Evolutionary conservation across 306 rosid species (phyloP), one percentile per base, ranked within the genome.

Genomic region (Glycine tomentella): DNA sequence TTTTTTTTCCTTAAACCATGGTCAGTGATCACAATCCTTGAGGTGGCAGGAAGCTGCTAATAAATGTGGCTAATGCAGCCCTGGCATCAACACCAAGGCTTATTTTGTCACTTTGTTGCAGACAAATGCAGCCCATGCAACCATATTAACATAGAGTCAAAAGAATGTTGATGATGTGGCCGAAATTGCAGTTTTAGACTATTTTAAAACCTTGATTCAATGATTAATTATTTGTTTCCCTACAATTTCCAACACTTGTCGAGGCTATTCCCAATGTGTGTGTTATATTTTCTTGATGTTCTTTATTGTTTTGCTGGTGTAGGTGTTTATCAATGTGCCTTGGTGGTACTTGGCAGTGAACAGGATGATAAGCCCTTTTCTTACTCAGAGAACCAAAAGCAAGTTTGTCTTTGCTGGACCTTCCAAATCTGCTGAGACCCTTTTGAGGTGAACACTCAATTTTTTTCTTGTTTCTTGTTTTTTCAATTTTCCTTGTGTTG

Each of bases 261-360:
- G 2, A 4, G 69, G 69, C 25, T 14, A 14, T 36, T 38, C n/a
- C 3, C 5, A 33, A 44, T 75, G 20, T 48, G 3, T 68, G 11
- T 20, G 20, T 51, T 17, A 6, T 48, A 1, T 20, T 6, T 48
- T 56, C 2, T 40, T 42, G 1, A n/a, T 40, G 1, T 51, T 25
- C 0, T 13, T 51, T 14, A 42, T 53, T 70, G 0, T 0, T 40
- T 73, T 5, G 9, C 14, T 72, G 68, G 59, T 63, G 15, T 57
- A 92, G 97, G 91, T 93, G 71, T 93, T 93, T 63, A 83, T 93
- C 92, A 93, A 90, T 83, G 96, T 91, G 52, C 96, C 96, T 7
- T 93, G 95, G 87, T 93, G 97, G 97, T 93, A 93, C 76, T 80
- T 89, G 58, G 96, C 94, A 16, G 90, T 87, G 75, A 91, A 84